Conservation (phyloP, 2,329 filamentous ascomycete genomes). For the Fusarium floridanum region DNA sequence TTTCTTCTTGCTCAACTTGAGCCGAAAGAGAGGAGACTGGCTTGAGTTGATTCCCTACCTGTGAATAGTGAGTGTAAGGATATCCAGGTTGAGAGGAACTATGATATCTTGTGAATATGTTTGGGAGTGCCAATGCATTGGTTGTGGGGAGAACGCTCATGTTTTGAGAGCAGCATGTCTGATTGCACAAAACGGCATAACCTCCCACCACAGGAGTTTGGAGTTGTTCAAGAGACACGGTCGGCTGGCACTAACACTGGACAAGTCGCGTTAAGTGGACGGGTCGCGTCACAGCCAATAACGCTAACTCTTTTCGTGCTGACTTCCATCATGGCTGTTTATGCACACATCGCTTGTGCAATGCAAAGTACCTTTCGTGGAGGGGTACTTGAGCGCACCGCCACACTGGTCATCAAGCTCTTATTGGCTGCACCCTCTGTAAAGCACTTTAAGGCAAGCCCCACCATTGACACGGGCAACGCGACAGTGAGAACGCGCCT, state of each 20-base stretch:
- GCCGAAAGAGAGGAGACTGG: neutral
- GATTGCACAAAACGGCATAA: neutral
- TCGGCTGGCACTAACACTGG: slow-evolving; percentile 7
- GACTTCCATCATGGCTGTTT: neutral
- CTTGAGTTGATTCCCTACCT: neutral
- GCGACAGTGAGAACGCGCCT: slow-evolving; percentile 28
- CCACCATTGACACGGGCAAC: slow-evolving; percentile 31
- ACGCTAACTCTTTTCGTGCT: slow-evolving; percentile 9
- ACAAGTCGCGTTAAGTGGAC: slow-evolving; percentile 12
- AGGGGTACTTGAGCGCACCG: slow-evolving; percentile 8
- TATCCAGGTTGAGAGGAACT: neutral
- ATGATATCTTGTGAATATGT: neutral
- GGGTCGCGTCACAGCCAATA: neutral
- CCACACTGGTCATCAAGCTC: neutral
- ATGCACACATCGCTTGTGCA: slow-evolving; percentile 16
- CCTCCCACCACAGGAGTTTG: neutral
- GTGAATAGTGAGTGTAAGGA: neutral
- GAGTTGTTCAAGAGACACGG: neutral
- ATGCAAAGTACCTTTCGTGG: neutral
- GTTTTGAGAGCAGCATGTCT: neutral
- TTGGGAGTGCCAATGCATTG: neutral
- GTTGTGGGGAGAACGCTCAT: neutral
- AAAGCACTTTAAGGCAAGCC: slow-evolving; percentile 26
- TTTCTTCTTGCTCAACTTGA: neutral
- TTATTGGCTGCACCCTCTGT: slow-evolving; percentile 19